Conservation (phyloP, 768 basidiomycete species). For the Boletus tomentosulus region DNA sequence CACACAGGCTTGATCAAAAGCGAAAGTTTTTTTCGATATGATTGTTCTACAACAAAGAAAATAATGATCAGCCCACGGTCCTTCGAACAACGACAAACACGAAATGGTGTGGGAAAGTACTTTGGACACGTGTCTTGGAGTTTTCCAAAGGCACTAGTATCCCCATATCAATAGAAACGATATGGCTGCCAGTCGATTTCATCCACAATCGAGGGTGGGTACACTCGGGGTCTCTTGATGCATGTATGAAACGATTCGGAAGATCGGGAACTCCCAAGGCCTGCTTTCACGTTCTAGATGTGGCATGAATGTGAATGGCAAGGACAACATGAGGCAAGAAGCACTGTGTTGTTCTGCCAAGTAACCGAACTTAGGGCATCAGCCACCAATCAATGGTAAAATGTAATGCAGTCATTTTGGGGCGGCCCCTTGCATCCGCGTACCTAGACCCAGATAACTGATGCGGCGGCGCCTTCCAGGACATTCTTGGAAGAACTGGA, state of each 20-base stretch:
- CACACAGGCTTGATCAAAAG: background rate
- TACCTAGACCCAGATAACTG: constrained; percentile 11
- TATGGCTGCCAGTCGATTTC: background rate
- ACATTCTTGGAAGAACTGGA: constrained; percentile 12
- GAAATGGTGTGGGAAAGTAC: background rate
- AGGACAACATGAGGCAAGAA: constrained; percentile 27
- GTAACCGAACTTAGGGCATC: constrained; percentile 14
- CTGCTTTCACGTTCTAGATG: constrained; percentile 23
- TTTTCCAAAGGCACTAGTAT: background rate
- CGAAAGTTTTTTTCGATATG: background rate
- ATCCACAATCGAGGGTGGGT: constrained; percentile 1
- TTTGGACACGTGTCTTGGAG: constrained; percentile 3
- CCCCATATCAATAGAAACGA: background rate
- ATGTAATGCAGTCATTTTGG: constrained; percentile 15
- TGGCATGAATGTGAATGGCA: constrained; percentile 23
- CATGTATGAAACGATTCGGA: constrained; percentile 13
- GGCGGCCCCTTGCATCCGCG: constrained; percentile 10
- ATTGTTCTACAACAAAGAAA: constrained; percentile 1
- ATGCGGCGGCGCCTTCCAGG: constrained; percentile 6
- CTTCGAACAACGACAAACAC: background rate
- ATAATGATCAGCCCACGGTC: background rate
- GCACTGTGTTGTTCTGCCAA: constrained; percentile 19
- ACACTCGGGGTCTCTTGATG: constrained; percentile 19
- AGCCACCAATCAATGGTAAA: constrained; percentile 10
- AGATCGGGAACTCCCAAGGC: constrained; percentile 16